A percentile compares a stretch with the other conserved stretches of the same genome.
These are phyloP conservation scores for Arthroderma sp. DNA, from an alignment of 2,329 filamentous ascomycete genomes.

Conservation along the genomic window DNA sequence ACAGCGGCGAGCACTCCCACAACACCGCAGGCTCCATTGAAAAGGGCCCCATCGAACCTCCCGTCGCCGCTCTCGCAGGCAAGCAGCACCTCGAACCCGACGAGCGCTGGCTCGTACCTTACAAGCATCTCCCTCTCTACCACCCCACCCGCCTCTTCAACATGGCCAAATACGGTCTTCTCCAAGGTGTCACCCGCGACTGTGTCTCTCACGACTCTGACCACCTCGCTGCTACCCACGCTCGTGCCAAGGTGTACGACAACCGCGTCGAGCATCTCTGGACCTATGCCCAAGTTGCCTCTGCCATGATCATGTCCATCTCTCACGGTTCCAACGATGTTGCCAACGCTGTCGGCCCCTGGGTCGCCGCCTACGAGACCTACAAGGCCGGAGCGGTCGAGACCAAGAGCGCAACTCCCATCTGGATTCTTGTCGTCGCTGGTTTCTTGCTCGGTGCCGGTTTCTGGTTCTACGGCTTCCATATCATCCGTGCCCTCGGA, in stretches of 20 bases:
- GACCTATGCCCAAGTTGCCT: constrained; percentile 32
- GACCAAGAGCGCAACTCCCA: constrained; percentile 21
- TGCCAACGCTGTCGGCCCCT: constrained; percentile 31
- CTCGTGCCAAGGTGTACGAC: constrained; percentile 33
- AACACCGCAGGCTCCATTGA: constrained; percentile 7
- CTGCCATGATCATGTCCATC: constrained; percentile 31
- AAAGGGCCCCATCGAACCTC: constrained; percentile 11
- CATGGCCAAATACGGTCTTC: constrained; percentile 32
- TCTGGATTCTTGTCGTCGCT: constrained; percentile 28
- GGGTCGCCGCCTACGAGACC: constrained; percentile 26
- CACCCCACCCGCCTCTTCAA: constrained; percentile 23
- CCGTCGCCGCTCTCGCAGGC: constrained; percentile 11
- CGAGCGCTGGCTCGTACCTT: constrained; percentile 23
- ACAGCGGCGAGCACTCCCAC: background rate
- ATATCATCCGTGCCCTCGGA: constrained; percentile 29
- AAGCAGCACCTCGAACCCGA: constrained; percentile 20
- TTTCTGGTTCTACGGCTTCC: constrained; percentile 30
- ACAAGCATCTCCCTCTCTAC: constrained; percentile 17
- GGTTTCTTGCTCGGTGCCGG: constrained; percentile 28
- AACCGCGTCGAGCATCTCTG: constrained; percentile 36
- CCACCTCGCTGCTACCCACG: constrained; percentile 26
- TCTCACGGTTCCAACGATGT: constrained; percentile 35
- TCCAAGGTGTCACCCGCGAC: constrained; percentile 32
- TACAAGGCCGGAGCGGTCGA: constrained; percentile 21
- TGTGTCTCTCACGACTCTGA: constrained; percentile 28